Evolutionary conservation across 2,329 filamentous ascomycete genomes (phyloP), one percentile per base, ranked within the genome.

Genomic region (Colletotrichum godetiae): DNA sequence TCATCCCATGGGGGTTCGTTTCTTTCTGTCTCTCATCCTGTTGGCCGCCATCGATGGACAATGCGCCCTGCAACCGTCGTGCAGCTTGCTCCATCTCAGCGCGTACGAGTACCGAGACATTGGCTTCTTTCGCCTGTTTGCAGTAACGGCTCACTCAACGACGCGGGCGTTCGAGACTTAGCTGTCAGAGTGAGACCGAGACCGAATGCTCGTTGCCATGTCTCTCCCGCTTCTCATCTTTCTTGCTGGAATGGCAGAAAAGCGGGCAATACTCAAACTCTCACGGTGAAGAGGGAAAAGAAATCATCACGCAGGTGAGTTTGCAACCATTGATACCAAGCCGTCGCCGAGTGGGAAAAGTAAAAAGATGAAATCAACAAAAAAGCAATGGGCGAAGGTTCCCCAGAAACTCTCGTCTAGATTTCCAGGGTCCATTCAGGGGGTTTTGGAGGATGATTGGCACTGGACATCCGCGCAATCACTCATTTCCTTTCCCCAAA

Each of bases 81-180:
- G n/a, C 10, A 11, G 46, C 27, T n/a, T 22, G 10, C 13, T 35
- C 46, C 27, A 35, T 46, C 29, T 29, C 29, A 15, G 29, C 29
- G 42, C n/a, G 11, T 27, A n/a, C 29, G 13, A 64, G 61, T 64
- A 53, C 61, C 61, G 61, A 64, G 61, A 64, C 61, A 35, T 42
- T 42, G 15, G 37, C 37, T 55, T 22, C 13, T 15, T n/a, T 35
- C 46, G 12, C 19, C 46, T 49, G 61, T 24, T 33, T 64, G 61
- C 61, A 55, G 58, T 35, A 46, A 60, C 35, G 58, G n/a, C 19
- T 35, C 33, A 35, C 15, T n/a, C n/a, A 19, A 37, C 22, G 58
- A 46, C 58, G 11, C 37, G 24, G 35, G 22, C 22, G 33, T 37
- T 60, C 33, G 58, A 46, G 58, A 60, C 24, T 46, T 22, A 49